phyloP scores from a whole-genome alignment of 2,329 filamentous ascomycete genomes.

The Cadophora sp. region DNA sequence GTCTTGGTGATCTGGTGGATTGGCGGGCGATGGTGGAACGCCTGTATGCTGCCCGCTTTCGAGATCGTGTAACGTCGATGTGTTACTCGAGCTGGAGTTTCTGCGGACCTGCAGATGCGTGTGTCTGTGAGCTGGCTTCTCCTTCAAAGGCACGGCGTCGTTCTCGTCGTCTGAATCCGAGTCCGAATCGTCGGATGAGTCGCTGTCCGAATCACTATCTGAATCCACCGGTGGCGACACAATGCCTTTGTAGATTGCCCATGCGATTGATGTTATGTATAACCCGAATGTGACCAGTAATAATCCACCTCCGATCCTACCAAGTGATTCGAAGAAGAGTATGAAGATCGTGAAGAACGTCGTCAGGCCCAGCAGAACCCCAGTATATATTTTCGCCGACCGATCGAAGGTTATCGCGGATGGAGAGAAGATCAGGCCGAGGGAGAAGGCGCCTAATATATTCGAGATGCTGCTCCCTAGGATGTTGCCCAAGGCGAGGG shows the following conservation, averaged over 20 bases:
- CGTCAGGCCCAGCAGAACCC: conserved; percentile 51
- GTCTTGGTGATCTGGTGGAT: conserved; percentile 5
- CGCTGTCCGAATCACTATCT: conserved; percentile 51
- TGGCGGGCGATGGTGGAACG: conserved; percentile 7
- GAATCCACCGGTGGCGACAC: conserved; percentile 51
- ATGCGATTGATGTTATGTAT: conserved; percentile 53
- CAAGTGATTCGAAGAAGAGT: conserved; percentile 44
- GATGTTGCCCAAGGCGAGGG: conserved; percentile 60
- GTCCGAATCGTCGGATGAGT: conserved; percentile 41
- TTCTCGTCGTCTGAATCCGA: conserved; percentile 27
- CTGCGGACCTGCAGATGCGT: conserved; percentile 11
- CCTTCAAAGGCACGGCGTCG: conserved; percentile 21
- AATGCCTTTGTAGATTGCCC: conserved; percentile 53
- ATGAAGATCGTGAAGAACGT: conserved; percentile 48
- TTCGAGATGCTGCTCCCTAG: conserved; percentile 62
- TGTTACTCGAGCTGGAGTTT: conserved; percentile 23
- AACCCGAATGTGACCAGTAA: conserved; percentile 52
- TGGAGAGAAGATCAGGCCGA: conserved; percentile 55
- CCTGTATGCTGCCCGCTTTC: conserved; percentile 21
- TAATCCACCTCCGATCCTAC: conserved; percentile 47
- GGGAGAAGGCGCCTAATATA: conserved; percentile 61
- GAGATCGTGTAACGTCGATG: conserved; percentile 27
- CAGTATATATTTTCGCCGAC: conserved; percentile 56
- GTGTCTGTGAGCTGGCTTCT: conserved; percentile 10
- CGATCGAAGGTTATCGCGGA: conserved; percentile 50